Base-by-base conservation (phyloP, 441 rosid genomes). In the Syzygium malaccense region DNA sequence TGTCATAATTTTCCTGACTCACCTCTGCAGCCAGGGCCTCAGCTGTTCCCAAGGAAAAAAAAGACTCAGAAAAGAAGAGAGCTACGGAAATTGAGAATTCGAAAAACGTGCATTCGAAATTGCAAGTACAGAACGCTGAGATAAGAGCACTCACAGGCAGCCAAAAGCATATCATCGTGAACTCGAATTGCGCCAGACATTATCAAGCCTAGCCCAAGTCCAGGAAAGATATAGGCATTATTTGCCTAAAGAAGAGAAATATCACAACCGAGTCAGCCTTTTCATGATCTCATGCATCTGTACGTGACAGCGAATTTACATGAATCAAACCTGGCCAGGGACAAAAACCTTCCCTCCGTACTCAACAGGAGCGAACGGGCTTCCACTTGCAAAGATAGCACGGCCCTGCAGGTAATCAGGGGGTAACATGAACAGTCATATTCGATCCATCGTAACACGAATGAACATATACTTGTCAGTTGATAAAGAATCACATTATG, bases 111-210 rank as follows among this genome's bases (percentile, higher is more conserved):
- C 17, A 53, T 10, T 3, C 8, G 60, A 85, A 85, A 85, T 33
- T 51, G 86, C 79, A 48, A 86, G 68, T 49, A 0, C 71, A 51
- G 55, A 15, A 33, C 32, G 13, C 87, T 18, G 37, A 62, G 51
- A 41, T 26, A 51, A 41, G 45, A 41, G 75, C 20, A 91, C 95
- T 93, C 89, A 94, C 97, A 91, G 78, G 98, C 98, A 19, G 95
- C 97, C 88, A 96, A 93, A 90, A 96, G 97, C 99, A 96, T 94
- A 89, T 95, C 96, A n/a, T 96, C 98, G 5, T 95, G 99, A 78
- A 95, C 97, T 18, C 98, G 97, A 87, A 96, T 96, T n/a, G 99
- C 91, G 49, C 99, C 99, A 9, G 99, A 96, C 96, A 96, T 96
- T 89, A 96, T 94, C 88, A 96, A 91, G 79, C 99, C 99, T 86